Conservation (phyloP, 306 rosid genomes). For the Sechiopsis laciniata region DNA sequence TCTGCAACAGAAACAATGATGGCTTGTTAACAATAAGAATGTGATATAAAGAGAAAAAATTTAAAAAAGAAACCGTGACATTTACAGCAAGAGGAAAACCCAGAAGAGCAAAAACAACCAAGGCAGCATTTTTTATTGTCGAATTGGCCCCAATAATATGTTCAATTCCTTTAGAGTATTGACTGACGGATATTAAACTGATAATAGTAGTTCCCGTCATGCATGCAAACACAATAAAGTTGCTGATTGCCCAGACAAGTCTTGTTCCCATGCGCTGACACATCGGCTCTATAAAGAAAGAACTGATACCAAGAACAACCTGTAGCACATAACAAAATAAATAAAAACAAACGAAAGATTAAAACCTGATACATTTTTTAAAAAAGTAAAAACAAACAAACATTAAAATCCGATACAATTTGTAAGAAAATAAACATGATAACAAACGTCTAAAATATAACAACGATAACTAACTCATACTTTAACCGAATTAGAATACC, state of each 20-base stretch:
- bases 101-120: constrained; percentile 81
- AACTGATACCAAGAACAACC: constrained; percentile 93
- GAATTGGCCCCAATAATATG: constrained; percentile 71
- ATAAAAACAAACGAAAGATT: constrained; percentile 17
- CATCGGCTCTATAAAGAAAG: constrained; percentile 93
- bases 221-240: constrained; percentile 86
- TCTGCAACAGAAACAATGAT: constrained; percentile 50
- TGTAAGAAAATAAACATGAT: background rate
- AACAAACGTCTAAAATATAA: background rate
- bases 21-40: constrained; percentile 10
- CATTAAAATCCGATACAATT: constrained; percentile 21
- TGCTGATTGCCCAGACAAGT: constrained; percentile 91
- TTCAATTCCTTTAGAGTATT: constrained; percentile 56
- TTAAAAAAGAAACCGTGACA: constrained; percentile 8
- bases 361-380: constrained; percentile 18
- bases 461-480: background rate
- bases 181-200: constrained; percentile 55
- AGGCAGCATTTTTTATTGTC: constrained; percentile 63
- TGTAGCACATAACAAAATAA: constrained; percentile 31
- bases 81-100: constrained; percentile 98
- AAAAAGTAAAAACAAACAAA: constrained; percentile 11
- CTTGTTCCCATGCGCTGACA: constrained; percentile 83
- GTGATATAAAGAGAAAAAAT: background rate
- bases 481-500: background rate
- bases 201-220: constrained; percentile 88